phyloP scores from a whole-genome alignment of 164 flowering plant species.

The Pachysandra terminalis region DNA sequence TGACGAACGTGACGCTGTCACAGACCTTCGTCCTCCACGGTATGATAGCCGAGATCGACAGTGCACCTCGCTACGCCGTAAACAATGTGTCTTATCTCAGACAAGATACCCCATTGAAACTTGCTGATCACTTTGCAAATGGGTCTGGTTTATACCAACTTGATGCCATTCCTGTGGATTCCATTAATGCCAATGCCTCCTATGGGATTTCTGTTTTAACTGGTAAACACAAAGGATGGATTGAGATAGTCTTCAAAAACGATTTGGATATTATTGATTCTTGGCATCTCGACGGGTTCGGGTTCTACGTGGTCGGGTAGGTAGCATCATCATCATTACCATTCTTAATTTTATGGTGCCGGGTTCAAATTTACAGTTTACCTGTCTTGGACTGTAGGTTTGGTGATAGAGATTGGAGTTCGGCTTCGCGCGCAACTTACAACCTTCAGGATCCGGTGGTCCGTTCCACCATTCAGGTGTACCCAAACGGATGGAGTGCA shows the following conservation, averaged over 20 bases:
- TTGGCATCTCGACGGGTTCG: constrained; percentile 77
- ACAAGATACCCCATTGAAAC: constrained; percentile 51
- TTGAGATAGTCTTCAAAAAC: constrained; percentile 53
- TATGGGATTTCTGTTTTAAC: constrained; percentile 42
- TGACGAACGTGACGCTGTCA: constrained; percentile 37
- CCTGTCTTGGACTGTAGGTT: constrained; percentile 21
- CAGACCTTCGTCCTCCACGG: constrained; percentile 49
- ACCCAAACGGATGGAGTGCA: constrained; percentile 54
- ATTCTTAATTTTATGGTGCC: neutral
- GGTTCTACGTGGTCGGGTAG: constrained; percentile 74
- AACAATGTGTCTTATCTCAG: constrained; percentile 53
- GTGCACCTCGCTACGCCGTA: constrained; percentile 18
- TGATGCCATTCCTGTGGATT: constrained; percentile 35
- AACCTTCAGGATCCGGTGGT: constrained; percentile 51
- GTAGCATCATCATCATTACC: constrained; percentile 1
- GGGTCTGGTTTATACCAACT: constrained; percentile 47
- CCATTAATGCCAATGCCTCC: constrained; percentile 23
- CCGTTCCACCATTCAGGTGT: constrained; percentile 56
- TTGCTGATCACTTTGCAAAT: constrained; percentile 47
- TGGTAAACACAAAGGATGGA: constrained; percentile 59
- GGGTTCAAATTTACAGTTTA: neutral
- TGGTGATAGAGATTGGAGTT: constrained; percentile 48
- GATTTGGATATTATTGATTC: constrained; percentile 37
- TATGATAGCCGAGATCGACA: constrained; percentile 21
- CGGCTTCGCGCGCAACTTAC: constrained; percentile 26